phyloP scores from a whole-genome alignment of 148 eudicot genomes.

The Rheum nobile region DNA sequence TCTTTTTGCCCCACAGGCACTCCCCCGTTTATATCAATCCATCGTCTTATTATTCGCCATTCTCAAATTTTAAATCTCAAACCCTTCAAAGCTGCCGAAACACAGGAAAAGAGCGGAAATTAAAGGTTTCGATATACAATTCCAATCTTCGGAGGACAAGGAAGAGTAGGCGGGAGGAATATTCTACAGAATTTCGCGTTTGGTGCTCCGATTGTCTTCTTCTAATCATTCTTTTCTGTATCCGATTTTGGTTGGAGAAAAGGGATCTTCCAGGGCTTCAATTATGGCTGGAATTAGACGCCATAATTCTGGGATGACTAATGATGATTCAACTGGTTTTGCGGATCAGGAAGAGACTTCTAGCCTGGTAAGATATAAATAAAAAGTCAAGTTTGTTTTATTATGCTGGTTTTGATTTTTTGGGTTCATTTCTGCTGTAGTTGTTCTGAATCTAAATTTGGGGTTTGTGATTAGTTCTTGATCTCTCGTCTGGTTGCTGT shows the following conservation, averaged over 20 bases:
- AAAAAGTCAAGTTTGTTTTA: neutral
- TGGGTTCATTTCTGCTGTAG: neutral
- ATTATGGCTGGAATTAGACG: neutral
- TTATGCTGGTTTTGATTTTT: neutral
- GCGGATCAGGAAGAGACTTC: slow-evolving; percentile 23
- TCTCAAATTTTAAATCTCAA: neutral
- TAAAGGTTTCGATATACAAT: neutral
- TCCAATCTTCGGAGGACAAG: neutral
- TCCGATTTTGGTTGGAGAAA: neutral
- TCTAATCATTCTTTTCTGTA: neutral
- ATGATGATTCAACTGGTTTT: slow-evolving; percentile 9
- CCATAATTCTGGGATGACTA: slow-evolving; percentile 9
- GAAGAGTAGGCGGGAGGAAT: neutral
- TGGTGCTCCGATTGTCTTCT: neutral
- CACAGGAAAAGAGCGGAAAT: neutral
- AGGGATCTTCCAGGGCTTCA: neutral
- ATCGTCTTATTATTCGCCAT: neutral
- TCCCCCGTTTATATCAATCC: neutral
- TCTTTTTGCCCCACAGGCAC: slow-evolving; percentile 1
- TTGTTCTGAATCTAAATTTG: neutral
- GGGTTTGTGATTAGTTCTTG: neutral
- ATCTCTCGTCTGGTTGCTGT: neutral
- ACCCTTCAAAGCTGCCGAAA: neutral
- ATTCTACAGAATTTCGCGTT: neutral
- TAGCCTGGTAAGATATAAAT: slow-evolving; percentile 12